A percentile compares a stretch with the other conserved stretches of the same genome.
phyloP scores from a whole-genome alignment of 2,329 filamentous ascomycete species.

The Bipolaris sorokiniana region DNA sequence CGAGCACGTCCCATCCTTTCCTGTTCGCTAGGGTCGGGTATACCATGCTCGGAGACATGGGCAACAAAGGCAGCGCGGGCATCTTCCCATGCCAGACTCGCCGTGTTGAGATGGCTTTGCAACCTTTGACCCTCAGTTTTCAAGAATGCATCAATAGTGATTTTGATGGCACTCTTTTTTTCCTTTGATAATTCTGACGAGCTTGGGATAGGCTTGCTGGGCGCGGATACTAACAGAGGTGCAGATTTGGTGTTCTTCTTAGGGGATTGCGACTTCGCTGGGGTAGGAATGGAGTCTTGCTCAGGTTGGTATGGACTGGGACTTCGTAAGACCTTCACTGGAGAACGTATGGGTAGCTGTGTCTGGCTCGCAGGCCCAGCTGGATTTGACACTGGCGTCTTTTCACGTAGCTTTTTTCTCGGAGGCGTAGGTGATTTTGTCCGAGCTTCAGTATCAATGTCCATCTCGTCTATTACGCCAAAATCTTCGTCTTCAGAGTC shows the following conservation, averaged over 20 bases:
- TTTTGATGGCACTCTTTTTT: conserved; percentile 26
- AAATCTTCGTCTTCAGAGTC: conserved; percentile 45
- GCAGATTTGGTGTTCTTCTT: conserved; percentile 18
- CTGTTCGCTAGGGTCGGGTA: conserved; percentile 26
- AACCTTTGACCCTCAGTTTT: conserved; percentile 31
- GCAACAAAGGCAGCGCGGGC: conserved; percentile 34
- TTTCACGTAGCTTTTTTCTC: conserved; percentile 18
- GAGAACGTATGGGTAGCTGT: conserved; percentile 35
- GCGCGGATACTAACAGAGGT: conserved; percentile 1
- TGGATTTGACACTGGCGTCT: conserved; percentile 20
- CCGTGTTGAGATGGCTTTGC: conserved; percentile 32
- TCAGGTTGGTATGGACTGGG: conserved; percentile 24
- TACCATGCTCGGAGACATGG: conserved; percentile 34
- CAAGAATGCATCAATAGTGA: conserved; percentile 34
- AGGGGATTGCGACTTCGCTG: conserved; percentile 29
- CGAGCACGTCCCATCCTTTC: conserved; percentile 34
- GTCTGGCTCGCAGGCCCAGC: conserved; percentile 16
- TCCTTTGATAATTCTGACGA: conserved; percentile 41
- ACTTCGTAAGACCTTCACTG: conserved; percentile 28
- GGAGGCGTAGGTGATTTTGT: conserved; percentile 18
- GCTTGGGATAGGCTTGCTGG: conserved; percentile 10
- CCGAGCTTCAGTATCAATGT: conserved; percentile 22
- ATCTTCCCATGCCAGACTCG: conserved; percentile 34
- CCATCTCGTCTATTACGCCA: conserved; percentile 37
- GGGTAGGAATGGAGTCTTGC: conserved; percentile 27